A percentile compares a stretch with the other conserved stretches of the same genome.
phyloP scores from a whole-genome alignment of 148 eudicot species.

The Selenicereus undatus region DNA sequence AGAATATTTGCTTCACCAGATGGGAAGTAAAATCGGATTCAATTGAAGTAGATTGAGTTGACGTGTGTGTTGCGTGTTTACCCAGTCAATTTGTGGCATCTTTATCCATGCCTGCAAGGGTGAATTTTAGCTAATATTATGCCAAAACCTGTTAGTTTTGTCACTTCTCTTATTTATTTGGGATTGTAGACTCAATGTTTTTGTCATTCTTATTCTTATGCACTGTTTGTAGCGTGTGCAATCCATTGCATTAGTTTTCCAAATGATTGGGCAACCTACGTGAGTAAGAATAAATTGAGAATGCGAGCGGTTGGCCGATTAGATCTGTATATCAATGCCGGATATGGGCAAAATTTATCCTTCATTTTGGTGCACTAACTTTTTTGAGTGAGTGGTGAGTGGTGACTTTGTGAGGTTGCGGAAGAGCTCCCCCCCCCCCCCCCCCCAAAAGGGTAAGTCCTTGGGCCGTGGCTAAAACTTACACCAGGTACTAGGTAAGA shows the following conservation, averaged over 20 bases:
- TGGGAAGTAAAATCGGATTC: constrained; percentile 1
- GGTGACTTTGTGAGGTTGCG: too few species aligned
- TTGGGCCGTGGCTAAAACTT: too few species aligned
- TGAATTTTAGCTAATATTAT: constrained; percentile 12
- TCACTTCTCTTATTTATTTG: background rate
- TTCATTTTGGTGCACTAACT: too few species aligned
- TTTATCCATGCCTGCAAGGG: constrained; percentile 6
- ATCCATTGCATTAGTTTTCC: constrained; percentile 1
- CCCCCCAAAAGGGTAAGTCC: too few species aligned
- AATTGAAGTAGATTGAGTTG: constrained; percentile 7
- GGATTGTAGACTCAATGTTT: background rate
- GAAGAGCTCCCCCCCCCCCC: too few species aligned
- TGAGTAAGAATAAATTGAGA: background rate
- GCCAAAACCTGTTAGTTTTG: background rate
- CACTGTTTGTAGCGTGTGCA: background rate
- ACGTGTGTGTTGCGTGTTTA: constrained; percentile 3
- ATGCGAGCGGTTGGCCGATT: background rate
- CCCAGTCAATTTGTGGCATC: constrained; percentile 10
- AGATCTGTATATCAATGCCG: background rate
- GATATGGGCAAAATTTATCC: too few species aligned
- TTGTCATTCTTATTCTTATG: constrained; percentile 11
- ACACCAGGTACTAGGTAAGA: too few species aligned
- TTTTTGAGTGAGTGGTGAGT: too few species aligned
- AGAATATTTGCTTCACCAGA: constrained; percentile 5
- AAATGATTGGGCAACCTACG: background rate